Evolutionary conservation across 2,329 filamentous ascomycete species (phyloP).

Genomic region (Sporothrix brasiliensis): DNA sequence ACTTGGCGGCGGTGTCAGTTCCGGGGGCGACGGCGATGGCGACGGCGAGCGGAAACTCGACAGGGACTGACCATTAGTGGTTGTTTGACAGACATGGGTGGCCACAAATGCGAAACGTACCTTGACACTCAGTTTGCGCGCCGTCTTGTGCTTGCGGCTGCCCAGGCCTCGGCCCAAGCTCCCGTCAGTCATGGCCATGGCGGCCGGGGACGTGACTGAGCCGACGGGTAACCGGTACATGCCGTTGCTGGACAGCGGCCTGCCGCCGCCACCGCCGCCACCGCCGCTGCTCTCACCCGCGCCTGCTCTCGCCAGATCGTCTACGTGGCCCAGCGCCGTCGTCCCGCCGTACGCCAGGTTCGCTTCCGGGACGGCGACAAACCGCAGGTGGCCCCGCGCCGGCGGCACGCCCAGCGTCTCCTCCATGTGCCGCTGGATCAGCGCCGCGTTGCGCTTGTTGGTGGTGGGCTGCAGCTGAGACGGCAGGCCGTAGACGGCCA

Average conservation of each 20-base stretch:
- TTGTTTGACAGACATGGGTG: not conserved
- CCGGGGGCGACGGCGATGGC: slow-evolving; percentile 6
- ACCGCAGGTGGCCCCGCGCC: slow-evolving; percentile 72
- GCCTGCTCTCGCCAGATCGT: slow-evolving; percentile 50
- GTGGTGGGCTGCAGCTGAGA: slow-evolving; percentile 69
- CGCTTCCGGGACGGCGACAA: slow-evolving; percentile 69
- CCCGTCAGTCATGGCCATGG: slow-evolving; percentile 23
- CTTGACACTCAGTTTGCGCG: slow-evolving; percentile 46
- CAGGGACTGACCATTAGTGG: slow-evolving; percentile 27
- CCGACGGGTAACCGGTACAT: slow-evolving; percentile 18
- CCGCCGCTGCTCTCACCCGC: no score
- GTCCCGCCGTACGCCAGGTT: slow-evolving; percentile 71
- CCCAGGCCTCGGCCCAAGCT: slow-evolving; percentile 21
- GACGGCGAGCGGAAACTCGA: slow-evolving; percentile 32
- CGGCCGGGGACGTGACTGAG: slow-evolving; percentile 22
- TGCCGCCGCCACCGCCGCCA: no score
- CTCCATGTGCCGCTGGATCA: slow-evolving; percentile 75
- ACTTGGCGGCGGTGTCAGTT: not conserved
- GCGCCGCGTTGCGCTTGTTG: slow-evolving; percentile 78
- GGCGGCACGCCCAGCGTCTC: slow-evolving; percentile 68
- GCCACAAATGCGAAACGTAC: slow-evolving; percentile 35
- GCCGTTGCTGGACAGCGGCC: not conserved
- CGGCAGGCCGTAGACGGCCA: slow-evolving; percentile 72
- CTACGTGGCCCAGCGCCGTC: slow-evolving; percentile 69
- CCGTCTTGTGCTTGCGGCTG: slow-evolving; percentile 37